Evolutionary conservation across 495 filamentous ascomycete genomes (phyloP), one percentile per base, ranked within the genome.

Genomic region (Penicillium daleae): DNA sequence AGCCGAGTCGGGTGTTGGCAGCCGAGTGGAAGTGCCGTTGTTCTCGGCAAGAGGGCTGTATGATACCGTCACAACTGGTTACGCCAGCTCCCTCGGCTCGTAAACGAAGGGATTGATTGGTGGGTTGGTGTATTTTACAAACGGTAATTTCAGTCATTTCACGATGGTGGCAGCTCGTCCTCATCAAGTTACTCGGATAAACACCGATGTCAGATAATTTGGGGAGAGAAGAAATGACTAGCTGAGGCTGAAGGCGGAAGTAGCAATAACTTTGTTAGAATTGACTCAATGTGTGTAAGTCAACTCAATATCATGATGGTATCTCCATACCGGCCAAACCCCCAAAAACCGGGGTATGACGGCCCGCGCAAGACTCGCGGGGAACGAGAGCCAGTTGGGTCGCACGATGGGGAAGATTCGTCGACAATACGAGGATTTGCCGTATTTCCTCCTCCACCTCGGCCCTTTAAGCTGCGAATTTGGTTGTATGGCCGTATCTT

Each of bases 1-100:
- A 57, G 37, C 56, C 40, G 27, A 33, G 42, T 32, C 56, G 40
- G 29, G 0, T 46, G 33, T 42, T 27, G 24, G 10, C 35, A 73
- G 56, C 73, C 73, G 72, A 29, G 51, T 32, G 50, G 56, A 71
- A 71, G 50, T 76, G 73, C 74, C 73, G 71, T 46, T 39, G 54
- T 37, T 10, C 27, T 66, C 65, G 63, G 56, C 33, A 39, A 9
- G 12, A 22, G 12, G 3, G 0, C 9, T 55, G 75, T 79, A 76
- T 56, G 53, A 72, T 79, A 79, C 76, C 31, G 74, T 75, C 61
- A 68, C 61, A 12, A 5, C 7, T 21, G 12, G 35, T 2, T 13
- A 37, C 56, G 12, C 6, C n/a, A 12, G 49, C 24, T 19, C 49
- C 74, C 75, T 76, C 74, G 76, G 75, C 66, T 67, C 19, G 6